Percentiles rank a stretch among this genome's conserved stretches.
Evolutionary conservation across 495 filamentous ascomycete genomes (phyloP).

Genomic region (Penicillium lagena): DNA sequence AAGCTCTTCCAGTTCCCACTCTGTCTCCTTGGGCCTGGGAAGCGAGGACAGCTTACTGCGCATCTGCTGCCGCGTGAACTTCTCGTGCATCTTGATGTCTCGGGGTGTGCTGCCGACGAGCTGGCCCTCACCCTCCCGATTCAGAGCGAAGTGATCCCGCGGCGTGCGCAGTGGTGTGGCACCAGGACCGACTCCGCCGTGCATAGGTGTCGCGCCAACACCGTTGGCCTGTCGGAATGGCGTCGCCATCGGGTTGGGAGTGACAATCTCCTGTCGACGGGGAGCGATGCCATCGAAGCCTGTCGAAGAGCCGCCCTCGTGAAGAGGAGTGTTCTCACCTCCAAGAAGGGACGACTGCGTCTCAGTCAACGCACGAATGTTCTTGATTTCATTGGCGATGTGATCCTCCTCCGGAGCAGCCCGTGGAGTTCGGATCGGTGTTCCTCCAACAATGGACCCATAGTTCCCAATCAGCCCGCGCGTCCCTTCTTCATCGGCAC

Average conservation of each 20-base stretch:
- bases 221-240: slow-evolving; percentile 70
- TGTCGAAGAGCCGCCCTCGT: slow-evolving; percentile 74
- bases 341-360: slow-evolving; percentile 94
- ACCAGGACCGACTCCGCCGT: slow-evolving; percentile 50
- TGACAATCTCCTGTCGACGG: slow-evolving; percentile 71
- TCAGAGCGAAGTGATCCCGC: slow-evolving; percentile 82
- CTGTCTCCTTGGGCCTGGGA: slow-evolving; percentile 84
- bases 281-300: slow-evolving; percentile 85
- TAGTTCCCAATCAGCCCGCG: slow-evolving; percentile 84
- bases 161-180: slow-evolving; percentile 90
- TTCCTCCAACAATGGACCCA: slow-evolving; percentile 67
- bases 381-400: slow-evolving; percentile 93
- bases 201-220: slow-evolving; percentile 65
- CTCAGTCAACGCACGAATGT: slow-evolving; percentile 86
- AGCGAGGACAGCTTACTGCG: slow-evolving; percentile 66
- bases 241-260: slow-evolving; percentile 92
- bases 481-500: slow-evolving; percentile 76
- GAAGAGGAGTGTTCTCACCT: slow-evolving; percentile 86
- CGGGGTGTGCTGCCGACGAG: slow-evolving; percentile 69
- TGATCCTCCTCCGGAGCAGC: slow-evolving; percentile 89
- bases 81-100: slow-evolving; percentile 70
- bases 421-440: slow-evolving; percentile 85
- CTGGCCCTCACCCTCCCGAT: slow-evolving; percentile 55
- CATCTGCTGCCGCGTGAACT: slow-evolving; percentile 63
- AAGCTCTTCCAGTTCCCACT: slow-evolving; percentile 81